Conservation (phyloP, 805 yeast genomes). For the Komagataella pastoris region DNA sequence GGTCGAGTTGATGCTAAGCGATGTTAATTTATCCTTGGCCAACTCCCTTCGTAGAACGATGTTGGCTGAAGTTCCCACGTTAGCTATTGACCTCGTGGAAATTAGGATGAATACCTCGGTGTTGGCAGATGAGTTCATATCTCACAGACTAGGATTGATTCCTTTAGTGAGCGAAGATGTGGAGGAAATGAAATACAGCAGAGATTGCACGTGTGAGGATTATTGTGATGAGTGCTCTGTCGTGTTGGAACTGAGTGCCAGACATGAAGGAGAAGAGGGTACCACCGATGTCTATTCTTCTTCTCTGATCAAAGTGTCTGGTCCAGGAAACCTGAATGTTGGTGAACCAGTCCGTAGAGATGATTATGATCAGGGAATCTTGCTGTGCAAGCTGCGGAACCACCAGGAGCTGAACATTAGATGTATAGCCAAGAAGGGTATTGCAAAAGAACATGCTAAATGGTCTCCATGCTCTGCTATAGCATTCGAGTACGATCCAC, state of each 20-base stretch:
- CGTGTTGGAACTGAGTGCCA: conserved; percentile 72
- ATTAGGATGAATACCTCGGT: conserved; percentile 89
- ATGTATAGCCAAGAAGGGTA: conserved; percentile 96
- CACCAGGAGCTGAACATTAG: conserved; percentile 83
- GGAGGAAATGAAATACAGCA: conserved; percentile 70
- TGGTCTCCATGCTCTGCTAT: conserved; percentile 97
- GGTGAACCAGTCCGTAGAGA: conserved; percentile 86
- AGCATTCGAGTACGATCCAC: conserved; percentile 97
- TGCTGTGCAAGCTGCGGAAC: conserved; percentile 80
- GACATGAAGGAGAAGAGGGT: conserved; percentile 66
- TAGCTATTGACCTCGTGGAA: conserved; percentile 93
- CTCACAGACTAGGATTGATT: conserved; percentile 87
- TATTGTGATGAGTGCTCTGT: conserved; percentile 95
- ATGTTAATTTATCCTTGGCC: conserved; percentile 83
- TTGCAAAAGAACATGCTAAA: conserved; percentile 94
- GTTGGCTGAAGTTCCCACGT: conserved; percentile 93
- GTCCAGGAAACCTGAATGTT: conserved; percentile 21
- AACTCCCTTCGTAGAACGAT: conserved; percentile 85
- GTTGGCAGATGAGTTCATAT: conserved; percentile 89
- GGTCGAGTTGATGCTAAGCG: conserved; percentile 80
- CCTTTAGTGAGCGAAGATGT: conserved; percentile 81
- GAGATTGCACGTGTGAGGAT: conserved; percentile 97
- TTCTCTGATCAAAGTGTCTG: conserved; percentile 40
- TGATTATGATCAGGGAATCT: conserved; percentile 66
- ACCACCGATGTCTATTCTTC: conserved; percentile 85